Conservation (phyloP, 768 basidiomycete species). For the Russula virescens region DNA sequence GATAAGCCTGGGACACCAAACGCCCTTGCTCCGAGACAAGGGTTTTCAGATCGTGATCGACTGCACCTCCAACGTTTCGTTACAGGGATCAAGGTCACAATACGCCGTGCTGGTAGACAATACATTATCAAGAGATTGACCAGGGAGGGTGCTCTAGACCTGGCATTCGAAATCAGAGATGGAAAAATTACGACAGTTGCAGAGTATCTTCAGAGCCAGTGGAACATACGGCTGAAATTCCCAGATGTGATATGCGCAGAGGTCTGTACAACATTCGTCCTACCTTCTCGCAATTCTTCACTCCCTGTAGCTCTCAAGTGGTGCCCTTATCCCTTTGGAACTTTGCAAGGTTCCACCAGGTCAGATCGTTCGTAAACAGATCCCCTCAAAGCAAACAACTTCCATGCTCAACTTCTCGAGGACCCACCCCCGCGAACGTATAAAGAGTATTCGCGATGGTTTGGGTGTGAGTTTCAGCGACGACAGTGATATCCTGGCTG, state of each 20-base stretch:
- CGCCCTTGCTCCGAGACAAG: slow-evolving; percentile 35
- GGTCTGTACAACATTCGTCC: slow-evolving; percentile 35
- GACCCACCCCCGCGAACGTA: slow-evolving; percentile 50
- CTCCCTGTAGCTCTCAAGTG: slow-evolving; percentile 47
- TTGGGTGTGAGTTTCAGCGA: slow-evolving; percentile 36
- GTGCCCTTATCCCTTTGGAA: slow-evolving; percentile 63
- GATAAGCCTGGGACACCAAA: slow-evolving; percentile 30
- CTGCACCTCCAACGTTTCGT: slow-evolving; percentile 51
- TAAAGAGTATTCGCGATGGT: slow-evolving; percentile 48
- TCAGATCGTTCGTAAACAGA: slow-evolving; percentile 65
- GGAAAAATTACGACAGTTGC: slow-evolving; percentile 52
- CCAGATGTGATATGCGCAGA: slow-evolving; percentile 68
- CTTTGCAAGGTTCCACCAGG: slow-evolving; percentile 55
- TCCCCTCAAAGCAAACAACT: slow-evolving; percentile 58
- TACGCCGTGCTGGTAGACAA: slow-evolving; percentile 33
- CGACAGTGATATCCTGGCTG: neutral
- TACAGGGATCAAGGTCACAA: slow-evolving; percentile 46
- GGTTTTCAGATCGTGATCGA: slow-evolving; percentile 47
- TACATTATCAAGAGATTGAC: slow-evolving; percentile 60
- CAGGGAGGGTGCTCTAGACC: slow-evolving; percentile 43
- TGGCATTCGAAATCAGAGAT: slow-evolving; percentile 52
- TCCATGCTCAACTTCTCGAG: slow-evolving; percentile 61
- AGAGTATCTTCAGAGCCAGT: slow-evolving; percentile 48
- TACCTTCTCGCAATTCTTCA: neutral
- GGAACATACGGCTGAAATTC: slow-evolving; percentile 48